Evolutionary conservation across 139 green algal genomes (phyloP).

Genomic region (Diplosphaera chodatii): DNA sequence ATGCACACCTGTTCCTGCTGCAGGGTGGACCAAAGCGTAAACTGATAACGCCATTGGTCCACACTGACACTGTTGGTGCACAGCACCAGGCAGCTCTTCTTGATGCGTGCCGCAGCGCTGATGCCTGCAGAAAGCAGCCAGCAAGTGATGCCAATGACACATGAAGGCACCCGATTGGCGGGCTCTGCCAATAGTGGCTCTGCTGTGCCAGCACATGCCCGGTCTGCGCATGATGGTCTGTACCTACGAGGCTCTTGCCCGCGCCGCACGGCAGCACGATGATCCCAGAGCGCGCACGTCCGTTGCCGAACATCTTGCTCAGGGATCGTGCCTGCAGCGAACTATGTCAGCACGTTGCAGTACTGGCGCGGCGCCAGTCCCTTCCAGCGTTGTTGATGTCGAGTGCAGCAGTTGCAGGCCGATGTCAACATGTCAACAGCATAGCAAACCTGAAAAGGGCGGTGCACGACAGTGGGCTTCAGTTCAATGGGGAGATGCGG

Average conservation of each 20-base stretch:
- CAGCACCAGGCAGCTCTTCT: constrained; percentile 84
- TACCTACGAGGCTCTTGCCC: constrained; percentile 83
- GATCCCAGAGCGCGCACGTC: constrained; percentile 82
- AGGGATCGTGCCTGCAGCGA: constrained; percentile 87
- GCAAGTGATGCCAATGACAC: background rate
- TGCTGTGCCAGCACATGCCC: too few relatives aligned
- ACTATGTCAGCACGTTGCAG: too few relatives aligned
- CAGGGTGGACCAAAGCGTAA: constrained; percentile 92
- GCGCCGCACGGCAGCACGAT: constrained; percentile 97
- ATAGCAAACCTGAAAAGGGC: constrained; percentile 67
- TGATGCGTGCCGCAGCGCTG: constrained; percentile 75
- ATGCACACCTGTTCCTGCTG: constrained; percentile 40
- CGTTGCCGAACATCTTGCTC: constrained; percentile 99
- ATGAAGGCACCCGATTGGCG: too few relatives aligned
- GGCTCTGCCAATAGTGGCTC: too few relatives aligned
- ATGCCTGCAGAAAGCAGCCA: constrained; percentile 47
- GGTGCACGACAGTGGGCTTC: constrained; percentile 80
- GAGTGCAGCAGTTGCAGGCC: background rate
- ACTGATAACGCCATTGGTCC: constrained; percentile 97
- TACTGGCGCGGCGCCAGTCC: too few relatives aligned
- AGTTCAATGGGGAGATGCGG: constrained; percentile 74
- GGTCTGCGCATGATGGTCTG: too few relatives aligned
- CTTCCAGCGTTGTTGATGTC: too few relatives aligned
- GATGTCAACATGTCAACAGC: background rate
- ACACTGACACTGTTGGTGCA: constrained; percentile 79